phyloP scores from a whole-genome alignment of 306 rosid genomes.

The Carpinus fangiana region DNA sequence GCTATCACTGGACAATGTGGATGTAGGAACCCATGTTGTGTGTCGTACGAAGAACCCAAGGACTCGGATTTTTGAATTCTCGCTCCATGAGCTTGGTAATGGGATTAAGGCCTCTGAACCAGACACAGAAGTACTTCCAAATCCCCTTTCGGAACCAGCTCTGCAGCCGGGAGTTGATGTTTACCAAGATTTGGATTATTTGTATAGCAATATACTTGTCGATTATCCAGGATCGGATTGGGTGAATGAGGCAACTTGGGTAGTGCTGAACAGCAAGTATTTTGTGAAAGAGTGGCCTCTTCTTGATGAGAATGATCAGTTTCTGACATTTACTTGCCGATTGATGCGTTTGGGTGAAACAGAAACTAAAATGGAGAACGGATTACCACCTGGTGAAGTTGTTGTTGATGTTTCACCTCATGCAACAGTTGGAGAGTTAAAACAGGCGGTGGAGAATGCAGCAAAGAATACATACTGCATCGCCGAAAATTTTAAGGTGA shows the following conservation, averaged over 20 bases:
- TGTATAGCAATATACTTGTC: constrained; percentile 68
- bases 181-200: constrained; percentile 53
- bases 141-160: constrained; percentile 30
- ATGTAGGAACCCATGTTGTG: constrained; percentile 65
- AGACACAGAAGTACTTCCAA: constrained; percentile 19
- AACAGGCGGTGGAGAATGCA: constrained; percentile 63
- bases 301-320: constrained; percentile 59
- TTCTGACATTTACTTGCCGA: constrained; percentile 57
- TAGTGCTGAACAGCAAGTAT: constrained; percentile 65
- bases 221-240: constrained; percentile 59
- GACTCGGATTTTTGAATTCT: constrained; percentile 66
- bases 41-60: constrained; percentile 72
- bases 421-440: constrained; percentile 72
- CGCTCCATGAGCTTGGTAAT: constrained; percentile 54
- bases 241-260: constrained; percentile 57
- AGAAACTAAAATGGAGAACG: constrained; percentile 36
- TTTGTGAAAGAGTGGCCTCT: constrained; percentile 68
- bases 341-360: constrained; percentile 45
- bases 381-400: constrained; percentile 56
- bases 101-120: constrained; percentile 39
- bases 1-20: constrained; percentile 69
- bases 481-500: constrained; percentile 53
- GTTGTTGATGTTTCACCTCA: constrained; percentile 58
- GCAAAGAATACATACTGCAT: constrained; percentile 80
- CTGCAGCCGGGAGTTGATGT: constrained; percentile 61